Base-by-base conservation (phyloP, 225 moss, liverwort and hornwort species). In the Antitrichia curtipendula region DNA sequence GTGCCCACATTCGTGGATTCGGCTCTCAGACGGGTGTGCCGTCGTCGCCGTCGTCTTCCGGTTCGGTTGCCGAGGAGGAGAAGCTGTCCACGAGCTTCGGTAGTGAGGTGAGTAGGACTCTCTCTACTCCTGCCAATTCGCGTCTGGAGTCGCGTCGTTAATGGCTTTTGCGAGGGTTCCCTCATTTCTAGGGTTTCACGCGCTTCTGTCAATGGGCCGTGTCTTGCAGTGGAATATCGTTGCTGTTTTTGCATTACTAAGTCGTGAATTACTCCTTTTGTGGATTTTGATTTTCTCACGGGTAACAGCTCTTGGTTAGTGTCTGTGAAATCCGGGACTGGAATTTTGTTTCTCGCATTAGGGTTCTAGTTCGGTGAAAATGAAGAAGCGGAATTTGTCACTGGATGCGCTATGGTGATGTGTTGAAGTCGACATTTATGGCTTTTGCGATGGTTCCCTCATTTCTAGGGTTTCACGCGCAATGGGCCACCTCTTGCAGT, bases 11-110 rank as follows among this genome's bases (percentile, higher is more conserved):
- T 50, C 71, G 78, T 16, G 87, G 66, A 59, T 65, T 63, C 2
- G 21, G 43, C 60, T 82, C 81, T 9, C 81, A 22, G 36, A 86
- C 53, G 45, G 72, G 86, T 19, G 66, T 80, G 28, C 23, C 62
- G 49, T 74, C 85, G 41, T 68, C 91, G 5, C 45, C 85, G 31
- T 68, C 91, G 9, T 47, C 92, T 53, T 72, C 91, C 20, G 85
- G 50, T 16, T 76, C 89, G 13, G 82, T 92, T 72, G 90, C 85
- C 16, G 90, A 91, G 88, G 93, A 89, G 85, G 89, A 91, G 87
- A 88, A 81, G 80, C 69, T 82, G n/a, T 83, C 75, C 28, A 80
- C 82, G 21, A 91, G 82, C 88, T 79, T 87, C 52, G 87, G 75
- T 40, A 66, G 82, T 27, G 90, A 89, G 91, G 93, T 93, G 38